Base-by-base conservation (phyloP, 345 rosid genomes). In the Boechera divaricarpa region DNA sequence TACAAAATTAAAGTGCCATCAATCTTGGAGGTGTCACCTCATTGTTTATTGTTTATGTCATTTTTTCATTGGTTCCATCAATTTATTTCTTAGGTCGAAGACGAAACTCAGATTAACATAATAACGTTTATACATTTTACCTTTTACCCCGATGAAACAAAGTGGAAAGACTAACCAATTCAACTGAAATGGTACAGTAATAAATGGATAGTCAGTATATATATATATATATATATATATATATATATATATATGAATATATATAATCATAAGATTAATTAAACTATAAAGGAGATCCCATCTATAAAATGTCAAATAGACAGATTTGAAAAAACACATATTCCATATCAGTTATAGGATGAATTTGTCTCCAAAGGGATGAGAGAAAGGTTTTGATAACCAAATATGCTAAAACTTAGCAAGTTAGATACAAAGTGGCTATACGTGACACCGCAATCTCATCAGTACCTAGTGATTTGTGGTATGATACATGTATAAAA, bases 21-120 rank as follows among this genome's bases (percentile, higher is more conserved):
- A 58, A 67, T 67, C 44, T 75, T 57, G 73, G 53, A 67, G 67
- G 31, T 67, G 42, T 65, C 78, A 56, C 57, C 45, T 73, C n/a
- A 31, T 15, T 75, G 4, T 47, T 66, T 16, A 49, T 48, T 48
- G 21, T 15, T 15, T 65, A 33, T 69, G 12, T 29, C 63, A 67
- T 36, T 3, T 53, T 69, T 54, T 69, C 38, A 15, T 69, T 5
- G 28, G n/a, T 38, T 54, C 28, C n/a, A 39, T 41, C 39, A n/a
- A 6, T 39, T 26, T 54, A 39, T 13, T 24, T 36, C 26, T 39
- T 1, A 10, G 28, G 6, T 63, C 63, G 15, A 45, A 52, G 52
- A 42, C 7, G n/a, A 1, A 31, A 52, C 55, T 39, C 54, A 53
- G 3, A 39, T 10, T 38, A 26, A 26, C 4, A 8, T 24, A 44